Conservation (phyloP, 805 yeast species). For the Candida tibetensis region DNA sequence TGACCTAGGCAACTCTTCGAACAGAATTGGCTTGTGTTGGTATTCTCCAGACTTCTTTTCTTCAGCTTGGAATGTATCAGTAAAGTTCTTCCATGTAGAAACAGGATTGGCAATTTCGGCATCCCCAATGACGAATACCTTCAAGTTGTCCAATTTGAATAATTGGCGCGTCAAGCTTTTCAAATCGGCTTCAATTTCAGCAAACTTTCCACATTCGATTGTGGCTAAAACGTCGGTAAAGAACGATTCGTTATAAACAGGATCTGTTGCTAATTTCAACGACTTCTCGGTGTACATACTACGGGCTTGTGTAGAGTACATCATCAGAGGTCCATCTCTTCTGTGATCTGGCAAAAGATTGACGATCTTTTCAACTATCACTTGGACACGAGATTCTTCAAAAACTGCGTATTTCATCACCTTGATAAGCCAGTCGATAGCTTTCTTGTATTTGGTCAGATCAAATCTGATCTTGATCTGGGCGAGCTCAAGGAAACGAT, state of each 20-base stretch:
- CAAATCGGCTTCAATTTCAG: constrained; percentile 46
- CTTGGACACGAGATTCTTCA: constrained; percentile 68
- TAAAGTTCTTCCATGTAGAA: constrained; percentile 51
- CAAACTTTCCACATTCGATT: constrained; percentile 55
- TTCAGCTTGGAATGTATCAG: constrained; percentile 13
- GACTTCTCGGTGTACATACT: constrained; percentile 57
- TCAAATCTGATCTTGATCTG: constrained; percentile 61
- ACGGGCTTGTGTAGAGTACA: constrained; percentile 59
- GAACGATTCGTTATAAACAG: constrained; percentile 58
- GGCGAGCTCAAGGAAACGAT: constrained; percentile 64
- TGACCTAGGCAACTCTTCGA: constrained; percentile 50
- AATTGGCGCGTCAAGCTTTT: constrained; percentile 50
- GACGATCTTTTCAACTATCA: constrained; percentile 59
- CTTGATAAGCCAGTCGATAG: constrained; percentile 74
- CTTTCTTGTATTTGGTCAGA: constrained; percentile 57
- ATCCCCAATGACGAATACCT: constrained; percentile 72
- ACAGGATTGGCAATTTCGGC: constrained; percentile 52
- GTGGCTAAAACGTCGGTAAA: constrained; percentile 43
- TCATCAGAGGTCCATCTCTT: constrained; percentile 61
- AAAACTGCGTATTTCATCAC: constrained; percentile 64
- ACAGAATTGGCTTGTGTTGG: constrained; percentile 10
- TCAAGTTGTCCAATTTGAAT: constrained; percentile 57
- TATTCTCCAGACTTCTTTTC: constrained; percentile 5
- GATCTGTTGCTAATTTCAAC: constrained; percentile 62
- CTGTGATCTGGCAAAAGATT: constrained; percentile 61